These are phyloP conservation scores for Phyllachora maydis DNA, from an alignment of 2,329 filamentous ascomycete genomes.

Conservation along the genomic window DNA sequence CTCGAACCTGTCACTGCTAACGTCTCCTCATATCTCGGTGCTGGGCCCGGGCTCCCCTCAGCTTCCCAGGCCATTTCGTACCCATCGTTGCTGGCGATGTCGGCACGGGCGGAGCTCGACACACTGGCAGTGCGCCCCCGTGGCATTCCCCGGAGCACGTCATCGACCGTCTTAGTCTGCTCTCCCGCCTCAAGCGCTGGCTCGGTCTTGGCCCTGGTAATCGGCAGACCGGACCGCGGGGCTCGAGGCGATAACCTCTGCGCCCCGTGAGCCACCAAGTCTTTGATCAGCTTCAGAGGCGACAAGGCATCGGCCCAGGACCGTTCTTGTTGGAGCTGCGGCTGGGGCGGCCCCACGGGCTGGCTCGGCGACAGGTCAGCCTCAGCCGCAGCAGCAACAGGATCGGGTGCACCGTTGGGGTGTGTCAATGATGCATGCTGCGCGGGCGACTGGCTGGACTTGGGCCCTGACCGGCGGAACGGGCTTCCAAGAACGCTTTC, in stretches of 20 bases:
- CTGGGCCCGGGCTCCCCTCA: constrained; percentile 5
- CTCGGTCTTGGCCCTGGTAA: too few species aligned
- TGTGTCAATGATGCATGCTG: too few species aligned
- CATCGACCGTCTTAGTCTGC: too few species aligned
- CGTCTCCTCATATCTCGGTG: constrained; percentile 2
- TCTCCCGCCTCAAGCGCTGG: too few species aligned
- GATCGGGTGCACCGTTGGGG: too few species aligned
- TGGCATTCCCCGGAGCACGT: too few species aligned
- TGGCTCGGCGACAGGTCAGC: neutral
- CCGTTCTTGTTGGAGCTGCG: constrained; percentile 3
- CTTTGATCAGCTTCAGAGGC: constrained; percentile 11
- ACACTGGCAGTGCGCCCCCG: constrained; percentile 3
- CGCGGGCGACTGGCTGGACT: constrained; percentile 11
- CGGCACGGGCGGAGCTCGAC: constrained; percentile 12
- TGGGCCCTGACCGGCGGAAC: constrained; percentile 20
- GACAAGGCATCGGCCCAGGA: constrained; percentile 10
- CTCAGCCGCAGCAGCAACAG: too few species aligned
- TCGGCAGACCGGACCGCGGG: too few species aligned
- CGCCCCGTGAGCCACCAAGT: constrained; percentile 10
- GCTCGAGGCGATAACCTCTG: constrained; percentile 11
- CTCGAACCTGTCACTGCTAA: constrained; percentile 4
- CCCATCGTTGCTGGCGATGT: constrained; percentile 2
- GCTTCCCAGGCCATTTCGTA: constrained; percentile 23
- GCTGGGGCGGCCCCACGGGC: constrained; percentile 1
- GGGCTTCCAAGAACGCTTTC: constrained; percentile 32